These are phyloP conservation scores for Suhomyces atakaporum DNA, from an alignment of 1,139 yeast genomes.

Conservation along the genomic window DNA sequence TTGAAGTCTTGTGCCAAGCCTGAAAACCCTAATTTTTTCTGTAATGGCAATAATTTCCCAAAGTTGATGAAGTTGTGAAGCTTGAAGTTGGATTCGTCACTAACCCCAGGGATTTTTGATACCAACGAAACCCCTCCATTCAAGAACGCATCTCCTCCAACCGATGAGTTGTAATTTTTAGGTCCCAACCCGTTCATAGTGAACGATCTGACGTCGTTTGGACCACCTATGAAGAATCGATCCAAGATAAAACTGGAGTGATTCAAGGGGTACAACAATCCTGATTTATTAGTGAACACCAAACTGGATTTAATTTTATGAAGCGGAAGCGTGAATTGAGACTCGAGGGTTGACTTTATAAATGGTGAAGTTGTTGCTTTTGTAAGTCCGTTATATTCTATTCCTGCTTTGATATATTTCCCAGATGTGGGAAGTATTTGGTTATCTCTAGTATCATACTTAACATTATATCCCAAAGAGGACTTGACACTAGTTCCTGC, in stretches of 20 bases:
- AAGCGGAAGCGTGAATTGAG: constrained; percentile 37
- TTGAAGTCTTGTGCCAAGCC: constrained; percentile 24
- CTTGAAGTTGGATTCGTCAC: constrained; percentile 62
- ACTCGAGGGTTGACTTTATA: constrained; percentile 51
- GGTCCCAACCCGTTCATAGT: constrained; percentile 85
- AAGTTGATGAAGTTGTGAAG: constrained; percentile 71
- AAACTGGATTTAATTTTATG: constrained; percentile 29
- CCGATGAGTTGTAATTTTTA: constrained; percentile 54
- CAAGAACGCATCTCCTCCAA: constrained; percentile 81
- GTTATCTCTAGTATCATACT: constrained; percentile 60
- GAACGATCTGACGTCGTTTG: constrained; percentile 81
- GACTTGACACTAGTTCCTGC: constrained; percentile 67
- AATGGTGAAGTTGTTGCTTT: constrained; percentile 33
- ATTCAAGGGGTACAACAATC: constrained; percentile 46
- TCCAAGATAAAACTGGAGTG: constrained; percentile 59
- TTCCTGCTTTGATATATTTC: constrained; percentile 46
- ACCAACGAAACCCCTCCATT: constrained; percentile 73
- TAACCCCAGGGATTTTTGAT: constrained; percentile 61
- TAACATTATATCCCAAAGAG: constrained; percentile 52
- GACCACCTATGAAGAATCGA: constrained; percentile 64
- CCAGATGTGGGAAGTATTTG: constrained; percentile 63
- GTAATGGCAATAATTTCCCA: constrained; percentile 61
- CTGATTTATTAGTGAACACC: constrained; percentile 51
- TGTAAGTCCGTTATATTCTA: constrained; percentile 58
- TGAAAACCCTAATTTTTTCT: not conserved